Evolutionary conservation across 106 monocot genomes (phyloP).

Genomic region (Allium cepa): DNA sequence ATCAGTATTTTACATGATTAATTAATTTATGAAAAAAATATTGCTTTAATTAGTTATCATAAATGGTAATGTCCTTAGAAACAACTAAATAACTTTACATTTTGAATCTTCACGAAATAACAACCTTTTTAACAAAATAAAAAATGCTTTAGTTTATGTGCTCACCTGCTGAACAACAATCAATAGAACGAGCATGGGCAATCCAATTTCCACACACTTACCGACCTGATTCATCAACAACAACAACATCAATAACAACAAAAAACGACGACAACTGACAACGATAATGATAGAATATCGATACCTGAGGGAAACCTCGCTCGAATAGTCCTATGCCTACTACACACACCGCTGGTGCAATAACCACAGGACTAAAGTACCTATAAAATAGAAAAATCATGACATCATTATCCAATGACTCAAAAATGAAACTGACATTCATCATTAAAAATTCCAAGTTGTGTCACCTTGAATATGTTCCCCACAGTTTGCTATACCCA

Average conservation of each 20-base stretch:
- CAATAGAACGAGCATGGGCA: slow-evolving; percentile 79
- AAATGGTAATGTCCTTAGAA: too few species aligned
- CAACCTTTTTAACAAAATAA: too few species aligned
- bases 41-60: too few species aligned
- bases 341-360: slow-evolving; percentile 65
- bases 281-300: too few species aligned
- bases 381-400: slow-evolving; percentile 11
- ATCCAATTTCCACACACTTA: slow-evolving; percentile 94
- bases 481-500: slow-evolving; percentile 74
- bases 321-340: slow-evolving; percentile 81
- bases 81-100: too few species aligned
- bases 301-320: slow-evolving; percentile 87
- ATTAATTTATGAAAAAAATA: too few species aligned
- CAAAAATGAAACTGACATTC: too few species aligned
- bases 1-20: too few species aligned
- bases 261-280: too few species aligned
- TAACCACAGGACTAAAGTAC: slow-evolving; percentile 62
- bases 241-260: too few species aligned
- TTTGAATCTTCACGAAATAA: too few species aligned
- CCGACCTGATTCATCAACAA: slow-evolving; percentile 69
- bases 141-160: background rate
- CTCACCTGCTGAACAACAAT: slow-evolving; percentile 55
- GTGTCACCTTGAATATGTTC: slow-evolving; percentile 40
- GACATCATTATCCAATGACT: too few species aligned
- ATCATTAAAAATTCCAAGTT: background rate